Evolutionary conservation across 2,329 filamentous ascomycete species (phyloP), one percentile per base, ranked within the genome.

Genomic region (Keithomyces neogunnii): DNA sequence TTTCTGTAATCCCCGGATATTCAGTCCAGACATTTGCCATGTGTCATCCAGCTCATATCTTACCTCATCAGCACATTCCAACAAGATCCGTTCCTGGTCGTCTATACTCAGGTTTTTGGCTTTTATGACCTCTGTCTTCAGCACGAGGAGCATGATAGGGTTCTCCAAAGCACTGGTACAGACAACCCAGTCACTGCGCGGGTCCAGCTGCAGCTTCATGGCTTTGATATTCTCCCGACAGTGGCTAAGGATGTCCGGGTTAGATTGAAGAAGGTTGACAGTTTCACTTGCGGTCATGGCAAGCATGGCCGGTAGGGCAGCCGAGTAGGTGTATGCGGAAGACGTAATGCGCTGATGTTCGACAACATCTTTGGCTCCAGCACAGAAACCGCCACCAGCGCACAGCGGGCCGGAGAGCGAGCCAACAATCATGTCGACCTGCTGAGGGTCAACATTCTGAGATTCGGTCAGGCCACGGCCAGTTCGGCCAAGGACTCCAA

Each of bases 31-130:
- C 19, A 28, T 9, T 28, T 30, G 40, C 7, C 8, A 10, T 44
- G 40, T 45, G n/a, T 31, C 9, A 10, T 10, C 5, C 13, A 30
- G 13, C 33, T 31, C 29, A 5, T 42, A 39, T 67, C 80, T 62
- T 77, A 95, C 91, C 85, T 99, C 93, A 54, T 99, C 95, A n/a
- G 96, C 89, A 57, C 89, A 85, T 61, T 99, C 93, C 62, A 95
- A 85, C 53, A 99, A 70, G 19, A 97, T 69, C 52, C 82, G 80
- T 62, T 96, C 89, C 69, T 97, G 89, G 56, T 96, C 92, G 35
- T 85, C 79, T 8, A 80, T 66, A 11, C 74, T 81, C 51, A 95
- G 71, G 44, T 80, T 81, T 62, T 86, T 83, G 1, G 82, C 78
- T 48, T 81, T 76, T 40, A 96, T 75, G 38, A 96, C 82, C 52